Evolutionary conservation across 441 rosid genomes (phyloP).

Genomic region (Viola pubescens): DNA sequence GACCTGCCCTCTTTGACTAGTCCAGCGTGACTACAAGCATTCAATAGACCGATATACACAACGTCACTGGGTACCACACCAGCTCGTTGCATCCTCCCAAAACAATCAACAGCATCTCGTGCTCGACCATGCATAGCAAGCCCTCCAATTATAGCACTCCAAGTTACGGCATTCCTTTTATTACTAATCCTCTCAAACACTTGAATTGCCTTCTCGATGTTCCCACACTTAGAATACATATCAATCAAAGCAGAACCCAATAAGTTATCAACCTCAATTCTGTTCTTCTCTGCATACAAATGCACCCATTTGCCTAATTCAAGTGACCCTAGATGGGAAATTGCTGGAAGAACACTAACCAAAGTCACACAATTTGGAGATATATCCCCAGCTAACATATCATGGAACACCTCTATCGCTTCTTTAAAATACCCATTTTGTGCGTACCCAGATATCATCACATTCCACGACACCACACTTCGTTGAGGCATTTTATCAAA

Average conservation of each 20-base stretch:
- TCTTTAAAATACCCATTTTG: conserved; percentile 44
- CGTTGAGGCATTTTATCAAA: conserved; percentile 49
- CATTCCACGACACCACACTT: conserved; percentile 54
- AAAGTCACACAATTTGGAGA: conserved; percentile 42
- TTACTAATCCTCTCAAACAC: conserved; percentile 37
- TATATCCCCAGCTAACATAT: conserved; percentile 37
- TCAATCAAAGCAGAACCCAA: conserved; percentile 63
- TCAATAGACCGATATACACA: conserved; percentile 49
- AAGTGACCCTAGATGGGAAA: conserved; percentile 36
- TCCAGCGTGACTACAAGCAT: conserved; percentile 61
- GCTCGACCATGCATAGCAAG: conserved; percentile 59
- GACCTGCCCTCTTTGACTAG: conserved; percentile 53
- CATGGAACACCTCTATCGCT: conserved; percentile 37
- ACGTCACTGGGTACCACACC: conserved; percentile 41
- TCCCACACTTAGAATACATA: conserved; percentile 64
- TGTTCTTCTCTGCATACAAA: conserved; percentile 35
- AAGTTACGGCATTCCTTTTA: conserved; percentile 51
- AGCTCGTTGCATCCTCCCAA: conserved; percentile 38
- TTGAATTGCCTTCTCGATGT: conserved; percentile 40
- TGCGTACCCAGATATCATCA: conserved; percentile 43
- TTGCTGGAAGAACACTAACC: conserved; percentile 51
- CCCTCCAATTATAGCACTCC: conserved; percentile 58
- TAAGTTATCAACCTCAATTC: conserved; percentile 39
- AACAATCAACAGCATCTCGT: conserved; percentile 39
- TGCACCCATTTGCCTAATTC: conserved; percentile 37